Evolutionary conservation across 2,329 filamentous ascomycete genomes (phyloP).

Genomic region (Laburnicola sp.): DNA sequence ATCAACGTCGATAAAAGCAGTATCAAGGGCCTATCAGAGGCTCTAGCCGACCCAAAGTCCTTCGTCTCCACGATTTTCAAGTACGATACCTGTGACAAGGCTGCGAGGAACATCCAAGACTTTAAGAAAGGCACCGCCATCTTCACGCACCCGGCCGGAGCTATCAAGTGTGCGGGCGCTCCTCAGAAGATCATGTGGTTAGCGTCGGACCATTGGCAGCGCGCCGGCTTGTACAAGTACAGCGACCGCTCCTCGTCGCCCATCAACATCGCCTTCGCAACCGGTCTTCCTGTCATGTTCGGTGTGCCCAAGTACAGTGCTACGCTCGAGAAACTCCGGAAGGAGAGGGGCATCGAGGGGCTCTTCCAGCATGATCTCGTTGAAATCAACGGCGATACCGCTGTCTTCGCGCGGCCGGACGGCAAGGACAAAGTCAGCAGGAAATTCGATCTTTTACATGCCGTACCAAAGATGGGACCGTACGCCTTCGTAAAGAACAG

Average conservation of each 20-base stretch:
- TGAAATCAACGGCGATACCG: constrained; percentile 43
- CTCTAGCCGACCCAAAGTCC: constrained; percentile 37
- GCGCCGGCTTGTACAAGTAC: constrained; percentile 40
- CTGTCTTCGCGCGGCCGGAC: constrained; percentile 34
- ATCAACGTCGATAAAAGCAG: constrained; percentile 34
- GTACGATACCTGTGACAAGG: constrained; percentile 46
- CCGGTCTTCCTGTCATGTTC: constrained; percentile 46
- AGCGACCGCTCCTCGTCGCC: constrained; percentile 27
- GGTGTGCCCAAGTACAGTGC: constrained; percentile 46
- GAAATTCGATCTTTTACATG: constrained; percentile 45
- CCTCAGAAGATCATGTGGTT: constrained; percentile 50
- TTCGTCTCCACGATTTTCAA: constrained; percentile 44
- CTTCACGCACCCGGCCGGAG: constrained; percentile 45
- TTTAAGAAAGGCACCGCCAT: constrained; percentile 41
- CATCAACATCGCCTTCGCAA: constrained; percentile 45
- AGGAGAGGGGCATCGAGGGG: constrained; percentile 42
- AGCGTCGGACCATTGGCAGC: constrained; percentile 45
- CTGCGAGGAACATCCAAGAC: constrained; percentile 31
- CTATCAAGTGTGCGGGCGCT: constrained; percentile 46
- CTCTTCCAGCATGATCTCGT: constrained; percentile 46
- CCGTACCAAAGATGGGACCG: constrained; percentile 43
- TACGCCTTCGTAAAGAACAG: constrained; percentile 43
- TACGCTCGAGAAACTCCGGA: constrained; percentile 41
- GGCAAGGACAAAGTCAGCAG: constrained; percentile 30
- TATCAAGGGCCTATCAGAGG: constrained; percentile 39